phyloP scores from a whole-genome alignment of 2,329 filamentous ascomycete genomes.

The Ascosphaera pollenicola region DNA sequence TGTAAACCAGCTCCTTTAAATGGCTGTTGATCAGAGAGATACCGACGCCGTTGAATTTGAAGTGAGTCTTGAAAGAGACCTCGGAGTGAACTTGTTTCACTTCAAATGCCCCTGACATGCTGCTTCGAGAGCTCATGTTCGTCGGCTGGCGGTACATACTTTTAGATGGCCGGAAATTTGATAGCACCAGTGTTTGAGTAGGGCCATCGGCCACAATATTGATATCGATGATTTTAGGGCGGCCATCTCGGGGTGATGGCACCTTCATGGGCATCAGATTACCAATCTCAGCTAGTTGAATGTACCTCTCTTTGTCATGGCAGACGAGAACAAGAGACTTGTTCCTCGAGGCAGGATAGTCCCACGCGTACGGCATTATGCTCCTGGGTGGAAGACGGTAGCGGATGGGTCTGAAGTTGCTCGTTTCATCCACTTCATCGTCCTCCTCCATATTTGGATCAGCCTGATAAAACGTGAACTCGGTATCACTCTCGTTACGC shows the following conservation, averaged over 20 bases:
- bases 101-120: constrained; percentile 54
- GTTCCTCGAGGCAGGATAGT: constrained; percentile 92
- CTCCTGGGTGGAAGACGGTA: constrained; percentile 83
- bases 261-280: constrained; percentile 91
- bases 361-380: constrained; percentile 99
- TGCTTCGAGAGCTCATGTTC: constrained; percentile 32
- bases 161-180: constrained; percentile 81
- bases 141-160: constrained; percentile 62
- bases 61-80: constrained; percentile 69
- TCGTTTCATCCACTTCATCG: constrained; percentile 44
- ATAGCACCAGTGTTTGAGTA: constrained; percentile 80
- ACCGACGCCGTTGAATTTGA: constrained; percentile 75
- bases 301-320: constrained; percentile 62
- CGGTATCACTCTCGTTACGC: constrained; percentile 91
- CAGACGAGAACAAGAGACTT: constrained; percentile 74
- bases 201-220: constrained; percentile 91
- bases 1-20: constrained; percentile 73
- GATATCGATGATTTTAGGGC: constrained; percentile 81
- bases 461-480: constrained; percentile 91
- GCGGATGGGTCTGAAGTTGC: constrained; percentile 76
- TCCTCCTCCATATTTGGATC: constrained; percentile 87
- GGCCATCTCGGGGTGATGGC: constrained; percentile 34
- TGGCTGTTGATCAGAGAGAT: constrained; percentile 87
- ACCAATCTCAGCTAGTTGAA: constrained; percentile 90
- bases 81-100: constrained; percentile 80